phyloP scores from a whole-genome alignment of 2,329 filamentous ascomycete genomes.

The Neonectria punicea region DNA sequence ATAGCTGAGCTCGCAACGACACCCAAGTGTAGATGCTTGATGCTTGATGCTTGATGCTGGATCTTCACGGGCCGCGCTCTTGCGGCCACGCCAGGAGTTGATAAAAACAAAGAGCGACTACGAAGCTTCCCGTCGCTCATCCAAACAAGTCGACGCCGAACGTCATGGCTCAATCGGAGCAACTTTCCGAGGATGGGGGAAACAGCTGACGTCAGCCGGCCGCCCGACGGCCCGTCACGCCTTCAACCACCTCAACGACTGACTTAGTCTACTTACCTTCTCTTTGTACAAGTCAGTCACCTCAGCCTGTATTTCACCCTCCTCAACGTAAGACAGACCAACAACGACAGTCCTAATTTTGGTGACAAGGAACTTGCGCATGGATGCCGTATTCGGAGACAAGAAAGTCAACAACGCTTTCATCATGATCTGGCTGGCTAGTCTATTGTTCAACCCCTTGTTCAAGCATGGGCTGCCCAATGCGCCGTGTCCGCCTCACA shows the following conservation, averaged over 20 bases:
- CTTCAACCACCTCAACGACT: neutral
- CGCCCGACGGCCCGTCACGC: neutral
- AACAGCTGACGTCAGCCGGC: conserved; percentile 2
- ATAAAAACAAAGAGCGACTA: conserved; percentile 7
- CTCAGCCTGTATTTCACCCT: neutral
- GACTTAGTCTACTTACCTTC: too few species aligned
- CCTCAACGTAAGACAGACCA: too few species aligned
- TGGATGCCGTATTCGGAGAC: neutral
- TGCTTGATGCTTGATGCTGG: neutral
- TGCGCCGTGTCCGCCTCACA: neutral
- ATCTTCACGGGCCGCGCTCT: conserved; percentile 13
- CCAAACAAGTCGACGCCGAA: neutral
- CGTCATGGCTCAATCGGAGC: conserved; percentile 2
- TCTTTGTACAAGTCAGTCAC: too few species aligned
- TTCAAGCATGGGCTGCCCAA: neutral
- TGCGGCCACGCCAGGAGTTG: conserved; percentile 17
- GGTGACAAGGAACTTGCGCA: neutral
- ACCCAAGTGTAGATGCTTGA: conserved; percentile 2
- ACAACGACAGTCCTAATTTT: too few species aligned
- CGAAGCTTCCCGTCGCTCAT: neutral
- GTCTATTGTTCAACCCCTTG: too few species aligned
- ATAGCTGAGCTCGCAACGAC: conserved; percentile 8
- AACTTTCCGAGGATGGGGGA: neutral
- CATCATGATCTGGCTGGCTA: neutral
- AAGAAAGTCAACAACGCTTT: neutral